Evolutionary conservation across 768 basidiomycete genomes (phyloP), one percentile per base, ranked within the genome.

Genomic region (Austroboletus eburneus): DNA sequence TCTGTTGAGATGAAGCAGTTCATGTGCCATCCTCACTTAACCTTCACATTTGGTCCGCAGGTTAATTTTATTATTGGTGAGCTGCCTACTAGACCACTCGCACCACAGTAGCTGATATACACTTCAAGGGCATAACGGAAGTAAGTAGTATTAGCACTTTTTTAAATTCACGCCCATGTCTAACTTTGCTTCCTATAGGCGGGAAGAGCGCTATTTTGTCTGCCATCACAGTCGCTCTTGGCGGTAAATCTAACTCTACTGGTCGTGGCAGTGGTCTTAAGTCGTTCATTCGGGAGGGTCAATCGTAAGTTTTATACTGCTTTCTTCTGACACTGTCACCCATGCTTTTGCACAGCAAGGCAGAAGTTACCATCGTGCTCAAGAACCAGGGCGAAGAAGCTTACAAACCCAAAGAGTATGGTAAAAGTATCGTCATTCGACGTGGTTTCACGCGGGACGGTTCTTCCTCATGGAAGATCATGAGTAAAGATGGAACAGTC

Each of bases 41-140:
- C 76, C 1, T 90, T 96, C 67, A 76, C 78, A 2, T 91, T 98
- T 52, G 91, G 92, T 0, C 85, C 88, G 9, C 91, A 94, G 65
- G 89, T 99, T 61, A 99, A 98, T 69, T 98, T 98, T 61, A 89
- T 99, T 56, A 95, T 95, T 32, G 92, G 91, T 84, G 56, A 33
- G 78, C 57, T 2, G 5, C 14, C 18, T 18, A 18, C 39, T 46
- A 18, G 21, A 39, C 23, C 10, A 35, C 37, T 37, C 32, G 24
- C 16, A 9, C 36, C 4, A 22, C 10, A 9, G 13, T 42, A 25
- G 29, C 41, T 51, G 44, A 64, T 14, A 9, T 21, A 24, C 23
- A 25, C 30, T 10, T 27, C 30, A 44, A 90, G 91, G 91, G 12
- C 88, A 92, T 56, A 96, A 96, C 64, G 92, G 92, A 69, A 95